A percentile compares a stretch with the other conserved stretches of the same genome.
Evolutionary conservation across 1,284 basidiomycete genomes (phyloP).

Genomic region (Stereum hirsutum): DNA sequence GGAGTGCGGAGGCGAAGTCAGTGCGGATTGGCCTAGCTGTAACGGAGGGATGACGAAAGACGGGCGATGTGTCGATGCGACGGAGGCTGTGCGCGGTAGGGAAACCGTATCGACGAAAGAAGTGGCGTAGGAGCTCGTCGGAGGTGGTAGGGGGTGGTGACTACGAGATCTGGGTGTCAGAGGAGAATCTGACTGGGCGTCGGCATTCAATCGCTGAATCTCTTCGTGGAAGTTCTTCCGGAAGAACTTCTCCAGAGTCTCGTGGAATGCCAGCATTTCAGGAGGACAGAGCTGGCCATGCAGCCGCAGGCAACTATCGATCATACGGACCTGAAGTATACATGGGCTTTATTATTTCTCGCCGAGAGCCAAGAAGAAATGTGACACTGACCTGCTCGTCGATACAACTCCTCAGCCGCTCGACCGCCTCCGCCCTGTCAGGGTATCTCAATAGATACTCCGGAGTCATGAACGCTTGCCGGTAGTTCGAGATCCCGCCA

Average conservation of each 20-base stretch:
- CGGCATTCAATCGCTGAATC: constrained; percentile 59
- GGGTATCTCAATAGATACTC: constrained; percentile 65
- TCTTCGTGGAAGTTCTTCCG: constrained; percentile 86
- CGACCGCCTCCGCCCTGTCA: constrained; percentile 61
- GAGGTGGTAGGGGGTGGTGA: constrained; percentile 6
- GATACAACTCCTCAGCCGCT: constrained; percentile 65
- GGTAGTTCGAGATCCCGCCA: constrained; percentile 72
- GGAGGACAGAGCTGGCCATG: constrained; percentile 78
- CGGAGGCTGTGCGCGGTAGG: constrained; percentile 9
- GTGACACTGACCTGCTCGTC: constrained; percentile 64
- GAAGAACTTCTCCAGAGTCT: constrained; percentile 84
- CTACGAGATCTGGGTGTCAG: constrained; percentile 11
- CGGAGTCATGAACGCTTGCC: constrained; percentile 68
- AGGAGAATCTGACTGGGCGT: constrained; percentile 19
- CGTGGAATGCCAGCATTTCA: constrained; percentile 89
- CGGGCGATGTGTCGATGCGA: constrained; percentile 27
- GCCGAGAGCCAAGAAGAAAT: background rate
- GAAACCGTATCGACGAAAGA: constrained; percentile 9
- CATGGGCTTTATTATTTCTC: no score
- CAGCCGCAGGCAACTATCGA: constrained; percentile 77
- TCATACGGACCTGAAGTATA: constrained; percentile 73
- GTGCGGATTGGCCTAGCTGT: constrained; percentile 26
- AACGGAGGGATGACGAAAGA: constrained; percentile 37
- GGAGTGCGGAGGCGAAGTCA: constrained; percentile 8
- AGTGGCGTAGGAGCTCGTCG: constrained; percentile 7